phyloP scores from a whole-genome alignment of 441 rosid genomes.

The Hypseocharis bilobata region DNA sequence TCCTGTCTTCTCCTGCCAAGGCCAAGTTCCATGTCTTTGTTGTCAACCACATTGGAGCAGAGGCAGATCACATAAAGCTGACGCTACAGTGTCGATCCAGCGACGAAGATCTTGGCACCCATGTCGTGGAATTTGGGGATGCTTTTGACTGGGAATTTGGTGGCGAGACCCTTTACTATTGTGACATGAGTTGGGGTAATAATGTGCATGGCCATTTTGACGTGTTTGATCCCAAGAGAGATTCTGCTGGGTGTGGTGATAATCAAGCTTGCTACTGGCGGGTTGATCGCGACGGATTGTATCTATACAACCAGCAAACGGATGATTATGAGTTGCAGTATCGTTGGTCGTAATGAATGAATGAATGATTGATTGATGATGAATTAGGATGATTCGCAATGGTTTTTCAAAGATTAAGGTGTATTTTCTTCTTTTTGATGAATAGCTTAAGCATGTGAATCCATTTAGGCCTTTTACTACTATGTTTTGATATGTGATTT shows the following conservation, averaged over 20 bases:
- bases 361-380: too few species aligned
- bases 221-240: not conserved
- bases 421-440: too few species aligned
- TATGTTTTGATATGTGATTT: too few species aligned
- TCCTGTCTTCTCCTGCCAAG: too few species aligned
- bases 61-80: not conserved
- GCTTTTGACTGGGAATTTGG: not conserved
- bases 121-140: not conserved
- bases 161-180: not conserved
- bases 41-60: not conserved
- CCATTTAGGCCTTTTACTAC: too few species aligned
- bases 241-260: not conserved
- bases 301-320: not conserved
- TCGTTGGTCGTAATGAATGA: not conserved
- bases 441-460: too few species aligned
- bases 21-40: not conserved
- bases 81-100: not conserved
- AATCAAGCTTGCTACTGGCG: not conserved
- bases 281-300: not conserved
- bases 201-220: not conserved
- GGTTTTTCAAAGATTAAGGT: too few species aligned
- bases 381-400: too few species aligned
- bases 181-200: conserved; percentile 8
- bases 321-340: conserved; percentile 5
- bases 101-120: not conserved